Base-by-base conservation (phyloP, 2,329 filamentous ascomycete species). In the Penicillium sp. region DNA sequence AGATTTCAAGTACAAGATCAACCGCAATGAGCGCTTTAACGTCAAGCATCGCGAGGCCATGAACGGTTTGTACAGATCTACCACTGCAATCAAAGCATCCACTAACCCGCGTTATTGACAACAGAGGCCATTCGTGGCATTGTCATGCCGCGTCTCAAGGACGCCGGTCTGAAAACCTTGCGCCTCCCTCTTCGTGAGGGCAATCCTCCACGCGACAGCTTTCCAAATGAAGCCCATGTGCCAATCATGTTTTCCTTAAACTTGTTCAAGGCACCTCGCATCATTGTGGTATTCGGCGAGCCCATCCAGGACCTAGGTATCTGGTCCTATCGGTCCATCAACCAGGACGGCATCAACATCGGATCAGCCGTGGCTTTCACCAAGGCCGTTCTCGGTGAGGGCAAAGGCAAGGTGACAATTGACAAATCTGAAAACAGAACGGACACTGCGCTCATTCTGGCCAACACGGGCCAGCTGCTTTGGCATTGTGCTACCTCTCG, bases 271-370 rank as follows among this genome's bases (percentile, higher is more conserved):
- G 80, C 81, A 47, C 75, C 78, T 41, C 84, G 87, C 35, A 72
- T 95, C 13, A 74, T 95, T 20, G 70, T 95, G 40, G 70, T 95
- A 45, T 80, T 95, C 59, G 88, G 89, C 48, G 86, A 93, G 59
- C 73, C 80, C 1, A 66, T 66, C 2, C 85, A 92, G 61, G 84
- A 92, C 46, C 77, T 95, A 0, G 90, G 88, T 0, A 71, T 92
- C 29, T 78, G 91, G 55, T 83, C 89, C 0, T 84, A 87, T 58
- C 82, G 89, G 18, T 75, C 84, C 9, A 69, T 85, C 33, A 79
- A 82, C 49, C 71, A 74, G 2, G 82, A 86, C 1, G 85, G 87
- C 18, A 76, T 95, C 57, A 75, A 83, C 56, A 75, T 78, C 39
- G 90, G 89, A n/a, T 88, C 83, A 28, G 77, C 85, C 35, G 71